Evolutionary conservation across 2,329 filamentous ascomycete genomes (phyloP), one percentile per base, ranked within the genome.

Genomic region (Simplicillium sp.): DNA sequence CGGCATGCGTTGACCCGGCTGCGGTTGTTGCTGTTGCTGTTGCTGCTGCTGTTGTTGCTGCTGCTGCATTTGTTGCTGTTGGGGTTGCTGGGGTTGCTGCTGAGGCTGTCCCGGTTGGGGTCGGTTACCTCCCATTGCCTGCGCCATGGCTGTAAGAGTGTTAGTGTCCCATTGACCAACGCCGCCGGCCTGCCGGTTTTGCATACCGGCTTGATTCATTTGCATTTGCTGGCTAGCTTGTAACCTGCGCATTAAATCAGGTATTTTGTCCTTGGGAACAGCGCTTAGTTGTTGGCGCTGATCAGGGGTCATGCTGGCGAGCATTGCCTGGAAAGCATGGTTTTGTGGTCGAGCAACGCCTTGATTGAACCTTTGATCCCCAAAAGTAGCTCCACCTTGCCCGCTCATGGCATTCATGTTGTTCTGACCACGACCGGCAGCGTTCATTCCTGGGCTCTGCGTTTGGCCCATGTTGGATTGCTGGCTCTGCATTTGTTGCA

Each of bases 401-500:
- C 62, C 62, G 31, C 62, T 61, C 46, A 59, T 59, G 36, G 65
- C 61, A 28, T 60, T 65, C 56, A 69, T 65, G 32, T 60, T 62
- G 16, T 64, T 65, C 3, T 39, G 38, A 13, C 31, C 35, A 16
- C 42, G 42, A 17, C 20, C 42, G 16, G 29, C 31, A 1, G 73
- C 76, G 44, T 68, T 70, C 71, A 80, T 74, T 1, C 65, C 73
- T 9, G 77, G 76, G 44, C 75, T 80, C 50, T 77, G 77, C 2
- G 71, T 71, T 34, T 68, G 63, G n/a, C 63, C 63, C 46, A 70
- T 67, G 11, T 63, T 66, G 48, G 77, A 65, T n/a, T 65, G 68
- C 47, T 79, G 76, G 2, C 68, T 71, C 47, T 75, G 73, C 57
- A 75, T 67, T 47, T 72, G 65, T 33, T 12, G 58, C 59, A 8